A percentile compares a stretch with the other conserved stretches of the same genome.
Conservation (phyloP, 108 stramenopile species). For the Cyclotella choctawhatcheeana region DNA sequence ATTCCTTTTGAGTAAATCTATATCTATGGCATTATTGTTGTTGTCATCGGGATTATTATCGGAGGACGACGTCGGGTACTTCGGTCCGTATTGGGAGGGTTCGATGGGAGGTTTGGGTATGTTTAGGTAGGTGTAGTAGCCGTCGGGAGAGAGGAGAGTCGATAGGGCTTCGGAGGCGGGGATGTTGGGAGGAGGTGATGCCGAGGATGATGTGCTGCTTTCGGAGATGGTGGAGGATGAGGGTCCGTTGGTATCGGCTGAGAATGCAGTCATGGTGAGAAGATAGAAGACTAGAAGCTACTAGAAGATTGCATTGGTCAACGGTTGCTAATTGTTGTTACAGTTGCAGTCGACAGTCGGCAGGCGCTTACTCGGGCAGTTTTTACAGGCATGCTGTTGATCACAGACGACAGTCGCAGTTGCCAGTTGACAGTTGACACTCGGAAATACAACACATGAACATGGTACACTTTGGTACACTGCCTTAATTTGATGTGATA, state of each 20-base stretch:
- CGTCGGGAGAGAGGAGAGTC: slow-evolving; percentile 76
- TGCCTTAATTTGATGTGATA: no score
- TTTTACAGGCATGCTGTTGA: no score
- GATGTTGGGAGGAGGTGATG: slow-evolving; percentile 17
- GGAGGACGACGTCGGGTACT: no score
- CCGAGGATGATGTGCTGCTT: background rate
- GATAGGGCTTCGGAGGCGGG: slow-evolving; percentile 65
- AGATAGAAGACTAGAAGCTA: background rate
- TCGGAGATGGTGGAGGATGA: slow-evolving; percentile 6
- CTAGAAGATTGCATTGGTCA: background rate
- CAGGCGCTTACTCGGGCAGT: no score
- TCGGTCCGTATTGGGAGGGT: slow-evolving; percentile 3
- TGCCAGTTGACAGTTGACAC: no score
- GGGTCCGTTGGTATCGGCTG: slow-evolving; percentile 1
- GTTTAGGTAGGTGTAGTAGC: slow-evolving; percentile 81
- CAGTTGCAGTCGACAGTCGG: no score
- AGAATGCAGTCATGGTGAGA: background rate
- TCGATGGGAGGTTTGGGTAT: slow-evolving; percentile 52
- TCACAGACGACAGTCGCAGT: no score
- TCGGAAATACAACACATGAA: no score
- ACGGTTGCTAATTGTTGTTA: no score
- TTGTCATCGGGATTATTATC: background rate
- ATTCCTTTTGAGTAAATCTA: slow-evolving; percentile 77
- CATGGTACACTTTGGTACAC: no score
- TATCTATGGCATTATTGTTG: slow-evolving; percentile 40